Evolutionary conservation across 306 rosid genomes (phyloP), one percentile per base, ranked within the genome.

Genomic region (Vigna mungo): DNA sequence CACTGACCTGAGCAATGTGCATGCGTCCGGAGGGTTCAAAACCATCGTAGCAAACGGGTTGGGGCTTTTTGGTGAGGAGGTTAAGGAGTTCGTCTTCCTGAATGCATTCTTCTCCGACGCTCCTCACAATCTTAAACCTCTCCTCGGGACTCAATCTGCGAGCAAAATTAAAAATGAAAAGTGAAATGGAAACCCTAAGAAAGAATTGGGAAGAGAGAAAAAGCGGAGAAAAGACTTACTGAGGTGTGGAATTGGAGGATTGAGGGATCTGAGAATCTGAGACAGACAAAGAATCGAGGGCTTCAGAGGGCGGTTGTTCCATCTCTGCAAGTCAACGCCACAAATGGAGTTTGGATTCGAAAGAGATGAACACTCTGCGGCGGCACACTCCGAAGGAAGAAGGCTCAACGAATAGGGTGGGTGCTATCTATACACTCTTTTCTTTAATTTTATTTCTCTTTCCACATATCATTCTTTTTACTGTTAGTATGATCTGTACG

Each of bases 1-100:
- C 7, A 25, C 12, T 4, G 62, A 91, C 98, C 96, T 94, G 98
- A 74, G 98, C 97, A 63, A 94, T 92, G 82, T 94, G 98, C 98
- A 94, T 94, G 68, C 97, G 81, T 2, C 98, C 97, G 10, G 97
- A 92, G 37, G 98, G 97, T 68, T 94, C 97, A 13, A 94, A 94
- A 2, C 98, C 97, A 15, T 94, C 98, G 23, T 94, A 94, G 83
- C 97, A 92, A 54, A 92, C 43, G 0, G 96, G 96, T 30, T 87
- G 91, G 6, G 96, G 87, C 71, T 94, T 94, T 10, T 92, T 85
- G 1, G 79, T 79, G 30, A 94, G 88, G 41, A 94, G 77, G 52
- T 89, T 89, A 9, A 81, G 84, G 21, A 94, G 96, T 81, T 94
- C 97, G 0, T 92, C 96, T 37, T 92, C 93, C 76, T 89, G 97